Conservation (phyloP, 306 rosid genomes). For the Trifolium repens region DNA sequence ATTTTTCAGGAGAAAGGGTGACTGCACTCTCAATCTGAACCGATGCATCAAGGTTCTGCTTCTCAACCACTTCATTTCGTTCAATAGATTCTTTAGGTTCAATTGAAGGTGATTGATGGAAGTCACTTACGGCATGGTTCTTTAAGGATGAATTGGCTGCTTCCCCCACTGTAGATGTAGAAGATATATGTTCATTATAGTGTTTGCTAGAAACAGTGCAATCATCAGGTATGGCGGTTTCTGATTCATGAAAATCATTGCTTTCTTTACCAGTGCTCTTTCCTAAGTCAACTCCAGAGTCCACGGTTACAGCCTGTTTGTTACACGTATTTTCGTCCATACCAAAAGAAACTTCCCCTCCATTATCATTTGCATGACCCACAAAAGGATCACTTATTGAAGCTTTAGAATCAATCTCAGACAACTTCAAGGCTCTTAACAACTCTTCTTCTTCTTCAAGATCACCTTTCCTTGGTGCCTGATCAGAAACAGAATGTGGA, state of each 20-base stretch:
- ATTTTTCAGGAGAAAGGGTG: conserved; percentile 50
- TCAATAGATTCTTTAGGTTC: conserved; percentile 50
- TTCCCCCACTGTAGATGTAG: conserved; percentile 45
- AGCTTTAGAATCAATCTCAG: conserved; percentile 53
- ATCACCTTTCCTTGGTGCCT: conserved; percentile 72
- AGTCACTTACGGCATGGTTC: conserved; percentile 42
- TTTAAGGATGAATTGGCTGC: conserved; percentile 45
- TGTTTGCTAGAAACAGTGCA: conserved; percentile 48
- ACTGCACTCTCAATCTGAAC: conserved; percentile 52
- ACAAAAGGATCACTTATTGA: conserved; percentile 51
- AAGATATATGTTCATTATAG: conserved; percentile 46
- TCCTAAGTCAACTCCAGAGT: conserved; percentile 52
- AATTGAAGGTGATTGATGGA: conserved; percentile 45
- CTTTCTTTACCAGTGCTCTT: conserved; percentile 46
- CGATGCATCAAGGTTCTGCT: conserved; percentile 45
- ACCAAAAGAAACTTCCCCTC: conserved; percentile 41
- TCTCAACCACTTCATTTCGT: conserved; percentile 49
- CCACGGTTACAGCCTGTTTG: conserved; percentile 44
- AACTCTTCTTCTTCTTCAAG: conserved; percentile 89
- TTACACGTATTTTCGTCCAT: conserved; percentile 45
- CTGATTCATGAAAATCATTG: conserved; percentile 49
- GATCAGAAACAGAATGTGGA: conserved; percentile 62
- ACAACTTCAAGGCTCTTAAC: conserved; percentile 70
- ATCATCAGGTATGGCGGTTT: conserved; percentile 49
- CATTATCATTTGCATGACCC: conserved; percentile 40